Conservation (phyloP, 306 rosid genomes). For the Lagenaria siceraria region DNA sequence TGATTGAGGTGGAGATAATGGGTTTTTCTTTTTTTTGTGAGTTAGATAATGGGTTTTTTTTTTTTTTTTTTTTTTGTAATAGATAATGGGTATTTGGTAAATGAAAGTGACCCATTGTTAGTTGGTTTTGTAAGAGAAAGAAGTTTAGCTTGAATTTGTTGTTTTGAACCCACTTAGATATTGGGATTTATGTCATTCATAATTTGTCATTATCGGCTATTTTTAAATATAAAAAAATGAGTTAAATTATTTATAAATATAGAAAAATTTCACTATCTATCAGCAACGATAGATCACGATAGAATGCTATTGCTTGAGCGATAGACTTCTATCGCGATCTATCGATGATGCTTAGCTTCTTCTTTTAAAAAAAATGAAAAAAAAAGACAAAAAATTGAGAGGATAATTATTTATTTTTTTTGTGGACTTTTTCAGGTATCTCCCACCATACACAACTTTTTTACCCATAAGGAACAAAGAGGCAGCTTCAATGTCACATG, state of each 20-base stretch:
- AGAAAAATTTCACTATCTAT: too few relatives aligned
- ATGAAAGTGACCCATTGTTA: background rate
- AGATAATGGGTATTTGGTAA: background rate
- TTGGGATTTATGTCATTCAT: background rate
- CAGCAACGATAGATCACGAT: too few relatives aligned
- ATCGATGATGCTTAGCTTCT: too few relatives aligned
- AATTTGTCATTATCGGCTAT: too few relatives aligned
- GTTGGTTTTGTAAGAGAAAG: background rate
- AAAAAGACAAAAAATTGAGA: too few relatives aligned
- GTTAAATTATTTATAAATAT: too few relatives aligned
- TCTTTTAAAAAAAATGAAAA: too few relatives aligned
- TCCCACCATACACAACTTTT: constrained; percentile 46
- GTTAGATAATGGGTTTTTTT: background rate
- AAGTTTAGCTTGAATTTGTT: background rate
- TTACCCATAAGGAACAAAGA: constrained; percentile 17
- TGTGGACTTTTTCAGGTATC: constrained; percentile 30
- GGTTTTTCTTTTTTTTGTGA: too few relatives aligned
- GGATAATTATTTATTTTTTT: background rate
- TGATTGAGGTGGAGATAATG: background rate
- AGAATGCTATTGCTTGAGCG: too few relatives aligned
- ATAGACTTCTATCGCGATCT: too few relatives aligned
- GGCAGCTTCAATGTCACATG: background rate
- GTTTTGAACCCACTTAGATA: background rate
- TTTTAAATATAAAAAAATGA: too few relatives aligned
- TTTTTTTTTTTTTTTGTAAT: too few relatives aligned